Evolutionary conservation across 306 rosid genomes (phyloP).

Genomic region (Sicyos edulis): DNA sequence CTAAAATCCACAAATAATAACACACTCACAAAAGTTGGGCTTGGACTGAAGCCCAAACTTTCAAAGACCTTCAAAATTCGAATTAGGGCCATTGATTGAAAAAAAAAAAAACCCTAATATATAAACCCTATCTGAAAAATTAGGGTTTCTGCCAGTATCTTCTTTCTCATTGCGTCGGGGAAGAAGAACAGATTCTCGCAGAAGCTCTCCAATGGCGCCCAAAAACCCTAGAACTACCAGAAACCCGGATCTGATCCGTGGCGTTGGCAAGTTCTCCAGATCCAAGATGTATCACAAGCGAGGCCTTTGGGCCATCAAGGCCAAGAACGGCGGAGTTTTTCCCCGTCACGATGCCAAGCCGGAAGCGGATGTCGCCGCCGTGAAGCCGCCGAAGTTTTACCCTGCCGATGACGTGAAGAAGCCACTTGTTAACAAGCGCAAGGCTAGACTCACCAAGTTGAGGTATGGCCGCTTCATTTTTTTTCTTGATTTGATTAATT

Average conservation of each 20-base stretch:
- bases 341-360: slow-evolving; percentile 57
- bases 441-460: slow-evolving; percentile 42
- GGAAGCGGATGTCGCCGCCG: slow-evolving; percentile 23
- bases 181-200: neutral
- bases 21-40: no score
- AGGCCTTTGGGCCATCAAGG: slow-evolving; percentile 73
- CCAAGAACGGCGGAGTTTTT: slow-evolving; percentile 60
- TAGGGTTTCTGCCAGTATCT: slow-evolving; percentile 15
- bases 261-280: slow-evolving; percentile 55
- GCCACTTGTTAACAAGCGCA: slow-evolving; percentile 49
- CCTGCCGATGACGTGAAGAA: slow-evolving; percentile 49
- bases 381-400: no score
- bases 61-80: no score
- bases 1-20: no score
- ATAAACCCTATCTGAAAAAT: neutral
- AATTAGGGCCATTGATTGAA: no score
- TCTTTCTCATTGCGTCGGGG: neutral
- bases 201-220: slow-evolving; percentile 42
- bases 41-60: no score
- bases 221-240: slow-evolving; percentile 35
- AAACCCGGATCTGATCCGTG: slow-evolving; percentile 59
- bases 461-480: slow-evolving; percentile 36
- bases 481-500: no score
- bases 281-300: slow-evolving; percentile 65
- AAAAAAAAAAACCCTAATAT: neutral